Evolutionary conservation across 192 early-diverging fungal species (phyloP), one percentile per base, ranked within the genome.

Genomic region (Backusella circina): DNA sequence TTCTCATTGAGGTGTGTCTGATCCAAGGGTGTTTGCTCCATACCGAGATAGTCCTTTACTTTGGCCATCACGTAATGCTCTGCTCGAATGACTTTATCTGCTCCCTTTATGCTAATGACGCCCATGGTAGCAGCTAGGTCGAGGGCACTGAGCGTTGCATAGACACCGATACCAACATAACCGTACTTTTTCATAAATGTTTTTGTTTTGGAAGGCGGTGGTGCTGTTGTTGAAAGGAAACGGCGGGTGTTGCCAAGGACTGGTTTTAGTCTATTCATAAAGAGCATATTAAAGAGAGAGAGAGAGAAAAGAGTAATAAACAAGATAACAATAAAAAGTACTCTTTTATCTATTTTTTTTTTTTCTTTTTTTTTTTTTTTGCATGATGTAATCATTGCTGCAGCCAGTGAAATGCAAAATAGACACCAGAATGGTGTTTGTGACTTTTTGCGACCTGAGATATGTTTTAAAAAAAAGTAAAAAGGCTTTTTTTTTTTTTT

Each of bases 61-160:
- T 83, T 76, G 1, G 77, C 67, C 1, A 80, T 32, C 0, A 84
- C 79, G 76, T 81, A 87, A 71, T 89, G 80, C 69, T 89, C 86
- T 3, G 81, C 72, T 30, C 68, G 39, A 36, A 82, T 83, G 8
- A 86, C 84, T 51, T 77, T 73, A 12, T 89, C 83, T 66, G 86
- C 83, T 23, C 88, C 88, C 7, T 77, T 79, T 18, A 80, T 33
- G 26, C 80, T 81, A 41, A 89, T 82, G 3, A 81, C 26, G 5
- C 82, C 75, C 78, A 89, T 85, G 0, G 88, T 89, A 0, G 80
- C 65, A 0, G 84, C 80, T 26, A 89, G 77, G 68, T 89, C 86
- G 6, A 89, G 26, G 23, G 57, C 75, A 2, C 84, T 84, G 37
- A 89, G 77, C 4, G 75, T 64, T 2, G 83, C 33, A 70, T 89